Evolutionary conservation across 805 yeast species (phyloP), one percentile per base, ranked within the genome.

Genomic region (Pichia gijzeniarum): DNA sequence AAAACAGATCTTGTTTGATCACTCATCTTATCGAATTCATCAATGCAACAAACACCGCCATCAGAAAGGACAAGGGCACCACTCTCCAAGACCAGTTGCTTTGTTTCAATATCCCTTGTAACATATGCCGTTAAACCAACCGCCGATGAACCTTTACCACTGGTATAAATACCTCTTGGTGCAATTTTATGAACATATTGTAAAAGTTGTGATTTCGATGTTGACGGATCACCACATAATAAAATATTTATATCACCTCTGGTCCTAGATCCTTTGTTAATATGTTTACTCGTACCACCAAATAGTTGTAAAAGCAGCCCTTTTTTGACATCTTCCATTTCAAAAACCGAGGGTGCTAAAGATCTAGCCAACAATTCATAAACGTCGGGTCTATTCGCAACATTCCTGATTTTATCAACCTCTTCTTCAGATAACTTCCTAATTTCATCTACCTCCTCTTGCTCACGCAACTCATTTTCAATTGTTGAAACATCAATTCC

Each of bases 61-160:
- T 93, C 99, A 9, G 96, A 87, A 37, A 93, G 71, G 13, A 93
- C 98, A 52, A 93, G 73, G 0, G 99, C 99, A 63, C 99, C 99
- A 57, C 89, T 78, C 62, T 93, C 99, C 43, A 93, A 73, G 3
- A 93, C 99, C 41, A 91, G 68, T 63, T 93, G 99, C 58, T 80
- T 85, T 0, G 98, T 88, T 58, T 93, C 98, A 22, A 85, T 75
- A 62, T 93, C 99, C 59, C 96, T 74, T 8, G 99, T 90, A 45
- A 93, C 83, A 62, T 93, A 93, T 0, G 99, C 99, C 0, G 99
- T 93, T 59, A 93, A 72, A 72, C 99, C 99, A 41, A 93, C 99
- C 0, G 99, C 99, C 28, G 99, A 93, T 1, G 97, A 89, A 42
- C 99, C 99, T 59, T 93, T 93, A 65, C 99, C 99, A 1, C 97